Conservation (phyloP, 345 rosid species). For the Gossypium turneri region DNA sequence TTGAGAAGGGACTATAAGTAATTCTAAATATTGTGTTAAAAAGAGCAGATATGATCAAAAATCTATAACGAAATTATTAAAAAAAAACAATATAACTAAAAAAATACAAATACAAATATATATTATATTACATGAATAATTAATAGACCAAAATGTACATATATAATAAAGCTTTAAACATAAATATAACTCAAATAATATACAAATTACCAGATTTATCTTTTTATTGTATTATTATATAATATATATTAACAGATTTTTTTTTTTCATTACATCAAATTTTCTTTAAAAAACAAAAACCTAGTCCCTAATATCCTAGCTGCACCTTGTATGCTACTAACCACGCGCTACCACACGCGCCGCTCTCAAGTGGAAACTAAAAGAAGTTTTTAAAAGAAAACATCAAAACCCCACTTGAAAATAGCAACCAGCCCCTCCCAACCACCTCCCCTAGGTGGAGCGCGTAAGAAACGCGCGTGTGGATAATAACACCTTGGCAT, state of each 20-base stretch:
- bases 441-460: neutral
- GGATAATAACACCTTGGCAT: neutral
- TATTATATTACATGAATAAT: too few relatives aligned
- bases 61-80: too few relatives aligned
- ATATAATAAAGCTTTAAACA: neutral
- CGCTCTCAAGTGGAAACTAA: neutral
- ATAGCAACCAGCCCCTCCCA: neutral
- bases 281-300: neutral
- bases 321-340: neutral
- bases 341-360: constrained; percentile 12
- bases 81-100: too few relatives aligned
- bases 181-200: neutral
- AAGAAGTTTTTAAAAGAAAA: constrained; percentile 8
- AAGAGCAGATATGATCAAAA: too few relatives aligned
- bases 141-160: too few relatives aligned
- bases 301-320: constrained; percentile 13
- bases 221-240: neutral
- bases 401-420: constrained; percentile 12
- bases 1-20: rapidly evolving
- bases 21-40: too few relatives aligned
- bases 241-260: neutral
- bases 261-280: neutral
- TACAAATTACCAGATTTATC: neutral
- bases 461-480: neutral
- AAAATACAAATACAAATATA: too few relatives aligned